Evolutionary conservation across 208 protist species (phyloP), one percentile per base, ranked within the genome.

Genomic region (Pavlovales sp.): DNA sequence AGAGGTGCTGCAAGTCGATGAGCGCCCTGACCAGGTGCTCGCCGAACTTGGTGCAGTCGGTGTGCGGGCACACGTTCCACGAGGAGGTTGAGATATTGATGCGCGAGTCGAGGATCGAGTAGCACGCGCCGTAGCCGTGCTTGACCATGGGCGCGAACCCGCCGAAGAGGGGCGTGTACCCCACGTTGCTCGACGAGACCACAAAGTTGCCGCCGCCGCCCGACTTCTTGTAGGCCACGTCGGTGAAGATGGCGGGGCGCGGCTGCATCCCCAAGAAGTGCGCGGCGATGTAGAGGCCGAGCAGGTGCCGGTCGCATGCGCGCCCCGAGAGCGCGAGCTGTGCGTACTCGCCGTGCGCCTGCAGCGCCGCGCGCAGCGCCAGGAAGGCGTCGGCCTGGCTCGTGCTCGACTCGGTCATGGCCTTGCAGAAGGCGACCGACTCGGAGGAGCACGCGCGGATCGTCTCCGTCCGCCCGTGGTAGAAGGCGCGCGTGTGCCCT

Each of bases 391-490:
- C 40, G 8, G 28, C 39, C 34, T 0, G 7, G 14, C 18, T 39
- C n/a, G 26, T 2, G 32, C 32, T 32, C 10, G 10, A 22, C 34
- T 67, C 42, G 5, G 0, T 5, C 90, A 90, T 92, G 28, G 88
- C 71, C 8, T 39, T 4, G 8, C 40, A 37, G 46, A 87, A 92
- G 30, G 85, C 85, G 20, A 86, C 81, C 20, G 79, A 78, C 82
- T 90, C 66, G 28, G 32, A 11, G 32, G 84, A 88, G 30, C 86
- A 79, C 75, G 88, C 75, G n/a, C 91, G 88, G 37, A 91, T 71
- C 1, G 89, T 90, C 41, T 91, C 88, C 0, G 91, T 92, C 11
- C 91, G 76, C 0, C 91, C 91, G 30, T 79, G 80, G 71, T 38
- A 42, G 46, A 92, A 92, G 39, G 78, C 75, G 11, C 82, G 66